Conservation (phyloP, 2,329 filamentous ascomycete genomes). For the Xylariaceae sp. region DNA sequence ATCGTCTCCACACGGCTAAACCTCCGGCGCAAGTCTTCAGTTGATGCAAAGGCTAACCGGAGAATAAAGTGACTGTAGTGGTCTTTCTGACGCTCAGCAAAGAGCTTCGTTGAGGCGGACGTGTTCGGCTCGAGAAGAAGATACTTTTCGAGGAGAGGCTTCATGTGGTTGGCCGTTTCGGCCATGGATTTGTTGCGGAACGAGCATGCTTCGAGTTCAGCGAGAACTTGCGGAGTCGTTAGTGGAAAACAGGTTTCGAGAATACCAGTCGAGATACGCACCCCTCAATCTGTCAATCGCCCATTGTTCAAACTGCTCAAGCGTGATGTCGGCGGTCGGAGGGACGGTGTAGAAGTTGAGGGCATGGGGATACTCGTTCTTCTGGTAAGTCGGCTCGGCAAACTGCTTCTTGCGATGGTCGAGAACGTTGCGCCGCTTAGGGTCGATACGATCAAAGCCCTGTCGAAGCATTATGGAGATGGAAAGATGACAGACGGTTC, state of each 20-base stretch:
- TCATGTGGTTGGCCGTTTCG: constrained; percentile 81
- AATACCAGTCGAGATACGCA: constrained; percentile 34
- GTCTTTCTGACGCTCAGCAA: constrained; percentile 79
- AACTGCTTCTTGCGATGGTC: constrained; percentile 87
- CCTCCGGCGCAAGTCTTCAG: constrained; percentile 80
- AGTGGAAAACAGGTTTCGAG: constrained; percentile 12
- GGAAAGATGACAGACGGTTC: background rate
- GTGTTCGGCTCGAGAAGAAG: constrained; percentile 30
- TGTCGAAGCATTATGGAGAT: constrained; percentile 27
- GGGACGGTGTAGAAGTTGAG: constrained; percentile 88
- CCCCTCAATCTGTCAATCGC: constrained; percentile 85
- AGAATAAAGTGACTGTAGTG: constrained; percentile 98
- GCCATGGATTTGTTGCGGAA: constrained; percentile 84
- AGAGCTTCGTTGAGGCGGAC: constrained; percentile 44
- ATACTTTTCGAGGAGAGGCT: constrained; percentile 73
- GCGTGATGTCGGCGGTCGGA: constrained; percentile 87
- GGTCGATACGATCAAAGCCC: constrained; percentile 46
- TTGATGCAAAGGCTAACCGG: constrained; percentile 83
- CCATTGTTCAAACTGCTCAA: constrained; percentile 99
- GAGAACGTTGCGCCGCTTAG: constrained; percentile 71
- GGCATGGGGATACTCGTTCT: constrained; percentile 73
- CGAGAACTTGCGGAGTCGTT: constrained; percentile 55
- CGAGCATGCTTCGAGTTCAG: constrained; percentile 86
- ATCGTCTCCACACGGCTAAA: constrained; percentile 84
- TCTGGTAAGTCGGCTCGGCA: constrained; percentile 67